A percentile compares a stretch with the other conserved stretches of the same genome.
Evolutionary conservation across 2,329 filamentous ascomycete species (phyloP).

Genomic region (Sporothrix globosa): DNA sequence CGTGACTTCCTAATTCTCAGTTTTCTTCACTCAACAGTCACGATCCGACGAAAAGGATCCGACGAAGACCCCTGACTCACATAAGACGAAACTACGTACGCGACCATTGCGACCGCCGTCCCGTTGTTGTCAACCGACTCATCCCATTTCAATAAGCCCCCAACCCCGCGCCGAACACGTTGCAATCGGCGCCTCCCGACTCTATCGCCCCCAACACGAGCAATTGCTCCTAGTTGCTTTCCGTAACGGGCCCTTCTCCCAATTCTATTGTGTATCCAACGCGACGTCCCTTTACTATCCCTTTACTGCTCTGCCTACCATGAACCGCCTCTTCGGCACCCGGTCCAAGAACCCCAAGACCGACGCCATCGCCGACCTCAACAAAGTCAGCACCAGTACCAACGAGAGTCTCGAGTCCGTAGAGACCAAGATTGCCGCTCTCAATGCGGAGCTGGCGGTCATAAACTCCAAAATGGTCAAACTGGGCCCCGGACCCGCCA

Average conservation of each 20-base stretch:
- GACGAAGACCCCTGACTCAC: too few species aligned
- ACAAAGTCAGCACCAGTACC: slow-evolving; percentile 80
- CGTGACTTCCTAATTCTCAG: neutral
- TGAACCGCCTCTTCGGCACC: slow-evolving; percentile 95
- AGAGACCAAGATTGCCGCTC: slow-evolving; percentile 90
- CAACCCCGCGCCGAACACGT: neutral
- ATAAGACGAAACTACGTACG: neutral
- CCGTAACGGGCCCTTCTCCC: too few species aligned
- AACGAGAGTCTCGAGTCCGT: slow-evolving; percentile 82
- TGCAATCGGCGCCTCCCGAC: neutral
- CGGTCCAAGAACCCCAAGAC: slow-evolving; percentile 80
- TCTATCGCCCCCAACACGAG: neutral
- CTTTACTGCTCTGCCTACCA: slow-evolving; percentile 44
- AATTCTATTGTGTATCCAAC: neutral
- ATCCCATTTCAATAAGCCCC: neutral
- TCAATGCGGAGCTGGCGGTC: slow-evolving; percentile 85
- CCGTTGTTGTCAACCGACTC: neutral
- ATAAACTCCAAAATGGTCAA: slow-evolving; percentile 87
- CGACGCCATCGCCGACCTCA: slow-evolving; percentile 59
- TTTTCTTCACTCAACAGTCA: neutral
- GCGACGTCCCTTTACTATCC: neutral
- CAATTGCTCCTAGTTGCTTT: neutral
- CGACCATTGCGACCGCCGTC: neutral
- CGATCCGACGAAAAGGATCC: neutral
- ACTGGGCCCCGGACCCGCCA: slow-evolving; percentile 88